phyloP scores from a whole-genome alignment of 2,329 filamentous ascomycete genomes.

The Xenoacremonium recifei region DNA sequence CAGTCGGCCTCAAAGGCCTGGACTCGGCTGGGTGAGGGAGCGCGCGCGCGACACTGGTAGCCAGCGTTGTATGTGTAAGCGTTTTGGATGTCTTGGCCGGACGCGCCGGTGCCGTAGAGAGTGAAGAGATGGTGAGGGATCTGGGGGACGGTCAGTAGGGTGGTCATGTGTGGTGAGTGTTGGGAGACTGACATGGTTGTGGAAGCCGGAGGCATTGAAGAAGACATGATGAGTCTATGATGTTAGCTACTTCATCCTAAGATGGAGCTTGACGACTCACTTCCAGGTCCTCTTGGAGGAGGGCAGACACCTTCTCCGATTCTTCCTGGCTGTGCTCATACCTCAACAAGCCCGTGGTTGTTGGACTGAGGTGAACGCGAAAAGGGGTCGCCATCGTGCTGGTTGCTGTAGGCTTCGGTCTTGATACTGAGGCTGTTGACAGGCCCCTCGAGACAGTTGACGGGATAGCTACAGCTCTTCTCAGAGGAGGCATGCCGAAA shows the following conservation, averaged over 20 bases:
- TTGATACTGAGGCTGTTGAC: neutral
- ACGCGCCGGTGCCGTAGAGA: conserved; percentile 72
- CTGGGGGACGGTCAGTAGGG: conserved; percentile 29
- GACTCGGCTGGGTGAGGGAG: conserved; percentile 48
- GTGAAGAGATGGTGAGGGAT: conserved; percentile 74
- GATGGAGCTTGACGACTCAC: conserved; percentile 23
- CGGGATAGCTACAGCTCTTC: no score
- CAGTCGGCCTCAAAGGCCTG: conserved; percentile 55
- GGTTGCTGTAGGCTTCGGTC: neutral
- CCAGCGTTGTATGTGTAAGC: conserved; percentile 63
- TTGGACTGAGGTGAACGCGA: conserved; percentile 45
- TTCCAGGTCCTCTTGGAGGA: conserved; percentile 76
- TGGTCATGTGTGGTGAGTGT: neutral
- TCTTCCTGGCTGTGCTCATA: conserved; percentile 53
- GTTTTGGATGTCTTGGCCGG: conserved; percentile 54
- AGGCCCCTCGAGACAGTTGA: no score
- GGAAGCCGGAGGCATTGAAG: conserved; percentile 73
- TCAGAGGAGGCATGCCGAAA: no score
- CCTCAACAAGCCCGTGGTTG: conserved; percentile 50
- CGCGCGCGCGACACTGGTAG: conserved; percentile 61
- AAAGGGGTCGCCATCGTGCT: conserved; percentile 45
- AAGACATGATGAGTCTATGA: conserved; percentile 65
- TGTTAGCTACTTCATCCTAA: conserved; percentile 4
- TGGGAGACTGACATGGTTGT: conserved; percentile 65
- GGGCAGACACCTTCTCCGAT: conserved; percentile 60